Evolutionary conservation across 768 basidiomycete species (phyloP).

Genomic region (Tulasnella sp.): DNA sequence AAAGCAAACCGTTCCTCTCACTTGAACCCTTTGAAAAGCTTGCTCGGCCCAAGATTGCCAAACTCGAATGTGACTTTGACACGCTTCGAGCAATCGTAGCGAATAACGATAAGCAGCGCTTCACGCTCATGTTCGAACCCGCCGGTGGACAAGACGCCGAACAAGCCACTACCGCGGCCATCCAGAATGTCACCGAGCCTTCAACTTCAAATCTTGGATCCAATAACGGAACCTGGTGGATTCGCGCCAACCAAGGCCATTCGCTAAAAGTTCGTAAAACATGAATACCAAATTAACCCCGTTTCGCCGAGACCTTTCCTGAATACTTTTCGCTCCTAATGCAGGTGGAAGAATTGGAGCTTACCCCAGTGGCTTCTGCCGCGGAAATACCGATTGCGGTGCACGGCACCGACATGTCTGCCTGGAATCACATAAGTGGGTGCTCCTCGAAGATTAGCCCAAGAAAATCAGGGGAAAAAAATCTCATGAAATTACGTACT

Average conservation of each 20-base stretch:
- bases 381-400: slow-evolving; percentile 71
- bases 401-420: slow-evolving; percentile 63
- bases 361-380: slow-evolving; percentile 48
- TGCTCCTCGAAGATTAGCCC: not conserved
- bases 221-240: slow-evolving; percentile 57
- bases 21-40: slow-evolving; percentile 40
- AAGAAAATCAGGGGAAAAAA: slow-evolving; percentile 2
- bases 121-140: slow-evolving; percentile 49
- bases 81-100: slow-evolving; percentile 56
- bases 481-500: not conserved
- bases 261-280: slow-evolving; percentile 54
- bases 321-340: not conserved
- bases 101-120: slow-evolving; percentile 59
- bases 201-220: slow-evolving; percentile 24
- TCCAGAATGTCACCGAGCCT: not conserved
- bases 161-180: not conserved
- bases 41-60: slow-evolving; percentile 55
- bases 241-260: slow-evolving; percentile 86
- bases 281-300: not conserved
- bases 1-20: slow-evolving; percentile 10
- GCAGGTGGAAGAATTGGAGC: slow-evolving; percentile 61
- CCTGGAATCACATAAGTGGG: slow-evolving; percentile 68
- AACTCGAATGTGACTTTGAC: slow-evolving; percentile 43
- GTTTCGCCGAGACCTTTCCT: not conserved
- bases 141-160: not conserved